Evolutionary conservation across 2,329 filamentous ascomycete species (phyloP), one percentile per base, ranked within the genome.

Genomic region (Colletotrichum lupini): DNA sequence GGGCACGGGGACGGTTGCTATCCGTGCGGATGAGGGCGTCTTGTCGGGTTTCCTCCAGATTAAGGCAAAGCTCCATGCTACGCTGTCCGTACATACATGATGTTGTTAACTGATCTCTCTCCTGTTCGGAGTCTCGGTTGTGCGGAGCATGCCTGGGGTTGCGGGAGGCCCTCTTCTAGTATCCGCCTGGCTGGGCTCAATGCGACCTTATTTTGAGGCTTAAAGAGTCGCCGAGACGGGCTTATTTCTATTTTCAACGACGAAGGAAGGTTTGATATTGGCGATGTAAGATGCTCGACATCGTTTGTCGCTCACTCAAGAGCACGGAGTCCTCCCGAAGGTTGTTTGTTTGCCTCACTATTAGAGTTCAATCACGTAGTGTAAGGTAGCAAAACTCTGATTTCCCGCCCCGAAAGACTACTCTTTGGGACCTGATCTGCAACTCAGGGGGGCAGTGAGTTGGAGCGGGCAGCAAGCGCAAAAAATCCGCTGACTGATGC

Each of bases 161-260:
- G 30, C 22, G 30, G 64, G 52, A 12, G 35, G 24, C 28, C 4
- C 30, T 63, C 58, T 42, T 62, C 52, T 2, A n/a, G 49, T 62
- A 37, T 58, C 64, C 26, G 57, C 53, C 37, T 35, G 8, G 24
- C 37, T 22, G 26, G 37, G 42, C 52, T 68, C 56, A 52, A 37
- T 19, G 16, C n/a, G 26, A 63, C 52, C 37, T 58, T 62, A 62
- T 63, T 68, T 63, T 56, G 56, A 63, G 42, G 64, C 64, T 37
- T 49, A 46, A 49, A 49, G 42, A n/a, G 37, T n/a, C 19, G 30
- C 22, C 35, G 11, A 26, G n/a, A 16, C 22, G 11, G 24, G 16
- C 16, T 11, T 49, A 8, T 49, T 61, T 28, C 9, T 49, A 8
- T 49, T 61, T 28, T 19, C 16, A 28, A 46, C 35, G 58, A 61